Conservation (phyloP, 345 rosid species). For the Pelargonium nanum region DNA sequence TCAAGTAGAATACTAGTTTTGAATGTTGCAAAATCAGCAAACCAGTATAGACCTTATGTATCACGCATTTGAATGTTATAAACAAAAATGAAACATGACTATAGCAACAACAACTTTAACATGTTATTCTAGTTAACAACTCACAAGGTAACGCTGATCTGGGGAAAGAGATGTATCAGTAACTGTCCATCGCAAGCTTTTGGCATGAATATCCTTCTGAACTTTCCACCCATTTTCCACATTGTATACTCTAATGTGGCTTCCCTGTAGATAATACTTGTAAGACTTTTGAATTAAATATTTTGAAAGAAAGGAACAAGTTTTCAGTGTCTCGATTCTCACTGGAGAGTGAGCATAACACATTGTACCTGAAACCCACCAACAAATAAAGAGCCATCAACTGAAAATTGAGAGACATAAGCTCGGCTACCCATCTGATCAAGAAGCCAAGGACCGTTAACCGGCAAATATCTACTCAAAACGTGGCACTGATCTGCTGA, state of each 20-base stretch:
- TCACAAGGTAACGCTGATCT: constrained; percentile 48
- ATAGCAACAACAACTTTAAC: background rate
- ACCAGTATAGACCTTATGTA: too few species aligned
- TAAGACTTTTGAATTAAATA: background rate
- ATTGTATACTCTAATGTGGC: constrained; percentile 47
- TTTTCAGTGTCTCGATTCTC: background rate
- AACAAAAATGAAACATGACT: too few species aligned
- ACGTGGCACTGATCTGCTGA: constrained; percentile 50
- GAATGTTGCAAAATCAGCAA: too few species aligned
- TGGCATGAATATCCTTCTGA: constrained; percentile 46
- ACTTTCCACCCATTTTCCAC: constrained; percentile 51
- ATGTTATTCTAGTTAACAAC: constrained; percentile 4
- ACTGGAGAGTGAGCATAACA: background rate
- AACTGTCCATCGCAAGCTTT: constrained; percentile 48
- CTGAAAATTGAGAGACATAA: constrained; percentile 58
- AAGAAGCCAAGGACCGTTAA: constrained; percentile 35
- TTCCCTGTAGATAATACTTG: constrained; percentile 22
- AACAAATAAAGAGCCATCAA: constrained; percentile 51
- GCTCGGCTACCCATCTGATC: constrained; percentile 31
- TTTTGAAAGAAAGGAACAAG: background rate
- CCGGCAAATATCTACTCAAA: constrained; percentile 47
- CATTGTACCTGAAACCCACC: constrained; percentile 50
- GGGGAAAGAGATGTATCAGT: constrained; percentile 63
- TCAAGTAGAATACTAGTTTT: too few species aligned
- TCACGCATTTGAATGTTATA: too few species aligned